Percentiles rank a stretch among this genome's conserved stretches.
These are phyloP conservation scores for Cymbopogon flexuosus DNA, from an alignment of 202 grass and related monocot species.

Conservation along the genomic window DNA sequence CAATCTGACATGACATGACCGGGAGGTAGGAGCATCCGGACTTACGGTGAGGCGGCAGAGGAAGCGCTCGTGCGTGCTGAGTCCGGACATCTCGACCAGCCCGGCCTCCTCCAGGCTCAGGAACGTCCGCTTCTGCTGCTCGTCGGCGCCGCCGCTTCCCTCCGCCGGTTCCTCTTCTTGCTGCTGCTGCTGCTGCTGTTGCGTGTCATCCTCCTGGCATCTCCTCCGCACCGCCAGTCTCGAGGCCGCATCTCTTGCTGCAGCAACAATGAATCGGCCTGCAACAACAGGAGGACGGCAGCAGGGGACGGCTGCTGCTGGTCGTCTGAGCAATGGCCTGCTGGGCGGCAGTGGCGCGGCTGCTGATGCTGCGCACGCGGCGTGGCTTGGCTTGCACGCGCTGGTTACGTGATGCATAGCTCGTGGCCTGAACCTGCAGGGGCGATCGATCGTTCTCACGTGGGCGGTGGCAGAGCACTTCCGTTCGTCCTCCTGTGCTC, in stretches of 20 bases:
- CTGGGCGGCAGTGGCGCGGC: neutral
- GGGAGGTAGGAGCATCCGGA: too few relatives aligned
- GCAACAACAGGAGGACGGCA: neutral
- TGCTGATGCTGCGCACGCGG: neutral
- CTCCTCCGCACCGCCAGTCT: conserved; percentile 36
- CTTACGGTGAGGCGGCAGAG: conserved; percentile 81
- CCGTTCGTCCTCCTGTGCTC: neutral
- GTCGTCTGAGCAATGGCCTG: neutral
- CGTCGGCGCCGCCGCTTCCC: neutral
- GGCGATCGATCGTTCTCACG: neutral
- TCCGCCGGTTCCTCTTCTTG: neutral
- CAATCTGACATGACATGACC: too few relatives aligned
- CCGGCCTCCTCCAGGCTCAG: conserved; percentile 84
- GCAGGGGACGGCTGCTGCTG: neutral
- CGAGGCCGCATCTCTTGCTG: neutral
- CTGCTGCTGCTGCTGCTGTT: conserved; percentile 1
- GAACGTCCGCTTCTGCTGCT: conserved; percentile 41
- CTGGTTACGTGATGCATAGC: conserved; percentile 4
- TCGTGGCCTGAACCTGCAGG: neutral
- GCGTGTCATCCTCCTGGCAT: conserved; percentile 42
- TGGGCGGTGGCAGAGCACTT: neutral
- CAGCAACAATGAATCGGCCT: neutral
- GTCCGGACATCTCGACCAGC: conserved; percentile 83
- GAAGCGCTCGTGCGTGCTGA: conserved; percentile 91
- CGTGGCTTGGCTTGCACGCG: conserved; percentile 10